A percentile compares a stretch with the other conserved stretches of the same genome.
phyloP scores from a whole-genome alignment of 768 basidiomycete genomes.

The Guyanaporus albipodus region DNA sequence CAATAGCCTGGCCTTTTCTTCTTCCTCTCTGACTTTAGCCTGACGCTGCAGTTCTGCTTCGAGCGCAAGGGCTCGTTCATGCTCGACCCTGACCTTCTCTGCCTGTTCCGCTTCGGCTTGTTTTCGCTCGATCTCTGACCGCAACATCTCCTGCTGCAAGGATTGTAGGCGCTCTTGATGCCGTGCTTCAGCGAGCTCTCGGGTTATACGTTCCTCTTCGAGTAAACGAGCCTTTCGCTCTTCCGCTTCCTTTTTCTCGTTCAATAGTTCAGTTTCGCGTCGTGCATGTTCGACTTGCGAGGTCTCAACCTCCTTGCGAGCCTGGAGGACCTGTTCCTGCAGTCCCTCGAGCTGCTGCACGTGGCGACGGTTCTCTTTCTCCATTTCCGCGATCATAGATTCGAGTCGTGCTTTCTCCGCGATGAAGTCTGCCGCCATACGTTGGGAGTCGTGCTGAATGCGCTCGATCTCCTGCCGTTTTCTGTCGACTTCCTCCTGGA shows the following conservation, averaged over 20 bases:
- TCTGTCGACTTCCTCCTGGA: constrained; percentile 41
- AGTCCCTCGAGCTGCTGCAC: constrained; percentile 20
- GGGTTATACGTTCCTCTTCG: constrained; percentile 30
- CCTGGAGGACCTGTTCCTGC: constrained; percentile 28
- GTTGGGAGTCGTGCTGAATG: constrained; percentile 38
- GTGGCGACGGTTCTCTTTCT: constrained; percentile 18
- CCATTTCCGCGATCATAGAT: constrained; percentile 27
- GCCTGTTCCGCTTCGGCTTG: constrained; percentile 21
- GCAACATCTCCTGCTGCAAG: constrained; percentile 25
- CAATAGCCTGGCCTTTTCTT: constrained; percentile 18
- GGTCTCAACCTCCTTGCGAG: constrained; percentile 26
- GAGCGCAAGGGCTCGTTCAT: constrained; percentile 28
- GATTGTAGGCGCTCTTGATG: constrained; percentile 30
- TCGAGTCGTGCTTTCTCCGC: constrained; percentile 36
- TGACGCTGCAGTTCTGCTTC: constrained; percentile 29
- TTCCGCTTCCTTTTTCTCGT: constrained; percentile 25
- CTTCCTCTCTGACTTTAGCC: constrained; percentile 21
- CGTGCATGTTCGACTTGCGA: constrained; percentile 27
- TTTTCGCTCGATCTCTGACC: constrained; percentile 23
- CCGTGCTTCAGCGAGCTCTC: constrained; percentile 25
- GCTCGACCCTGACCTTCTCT: constrained; percentile 25
- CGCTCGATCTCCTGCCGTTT: constrained; percentile 43
- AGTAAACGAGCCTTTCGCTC: constrained; percentile 26
- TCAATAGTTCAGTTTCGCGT: constrained; percentile 27
- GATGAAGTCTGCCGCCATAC: constrained; percentile 38